Conservation (phyloP, 345 rosid species). For the Populus euphratica region DNA sequence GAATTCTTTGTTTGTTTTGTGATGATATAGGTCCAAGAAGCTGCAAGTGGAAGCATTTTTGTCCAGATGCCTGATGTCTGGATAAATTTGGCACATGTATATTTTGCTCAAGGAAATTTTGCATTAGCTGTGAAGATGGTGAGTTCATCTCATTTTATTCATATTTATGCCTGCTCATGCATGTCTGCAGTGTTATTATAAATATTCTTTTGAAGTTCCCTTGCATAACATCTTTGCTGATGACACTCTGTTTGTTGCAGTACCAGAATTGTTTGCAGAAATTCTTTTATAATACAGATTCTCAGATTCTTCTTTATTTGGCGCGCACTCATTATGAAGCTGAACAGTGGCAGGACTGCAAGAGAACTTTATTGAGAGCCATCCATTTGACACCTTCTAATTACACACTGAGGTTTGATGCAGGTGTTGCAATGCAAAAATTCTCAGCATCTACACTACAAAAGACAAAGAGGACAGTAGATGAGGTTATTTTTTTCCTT, state of each 20-base stretch:
- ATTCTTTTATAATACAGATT: constrained; percentile 80
- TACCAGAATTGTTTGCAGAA: constrained; percentile 97
- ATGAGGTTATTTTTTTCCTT: constrained; percentile 52
- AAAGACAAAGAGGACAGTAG: constrained; percentile 82
- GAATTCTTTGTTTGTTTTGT: constrained; percentile 5
- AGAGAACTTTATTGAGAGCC: constrained; percentile 82
- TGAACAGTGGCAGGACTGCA: constrained; percentile 99
- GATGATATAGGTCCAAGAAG: constrained; percentile 81
- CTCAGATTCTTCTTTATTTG: constrained; percentile 84
- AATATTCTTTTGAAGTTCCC: neutral
- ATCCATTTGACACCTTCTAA: constrained; percentile 94
- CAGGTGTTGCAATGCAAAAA: constrained; percentile 98
- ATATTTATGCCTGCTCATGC: neutral
- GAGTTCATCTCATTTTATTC: constrained; percentile 19
- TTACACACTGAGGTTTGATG: constrained; percentile 88
- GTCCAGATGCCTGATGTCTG: constrained; percentile 98
- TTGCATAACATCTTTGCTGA: constrained; percentile 4
- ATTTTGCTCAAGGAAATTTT: constrained; percentile 94
- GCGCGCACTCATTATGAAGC: constrained; percentile 99
- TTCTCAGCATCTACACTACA: constrained; percentile 93
- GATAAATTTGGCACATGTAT: constrained; percentile 96
- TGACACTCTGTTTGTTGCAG: constrained; percentile 43
- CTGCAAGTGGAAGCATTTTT: constrained; percentile 95
- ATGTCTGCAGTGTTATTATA: neutral
- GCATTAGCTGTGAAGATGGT: constrained; percentile 98